Conservation (phyloP, 164 flowering plant species). For the Vitis rotundifolia region DNA sequence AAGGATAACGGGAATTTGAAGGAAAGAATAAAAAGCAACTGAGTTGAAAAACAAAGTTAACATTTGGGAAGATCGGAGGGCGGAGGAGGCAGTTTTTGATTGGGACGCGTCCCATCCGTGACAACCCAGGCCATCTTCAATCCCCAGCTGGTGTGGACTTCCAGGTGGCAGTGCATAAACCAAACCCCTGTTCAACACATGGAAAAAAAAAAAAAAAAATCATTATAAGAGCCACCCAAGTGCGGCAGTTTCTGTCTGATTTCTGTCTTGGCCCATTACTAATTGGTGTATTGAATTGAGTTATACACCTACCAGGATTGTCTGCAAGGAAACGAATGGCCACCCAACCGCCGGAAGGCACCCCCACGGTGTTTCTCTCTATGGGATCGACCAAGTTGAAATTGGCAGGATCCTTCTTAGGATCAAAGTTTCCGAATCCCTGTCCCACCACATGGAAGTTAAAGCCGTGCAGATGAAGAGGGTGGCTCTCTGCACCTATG, state of each 20-base stretch:
- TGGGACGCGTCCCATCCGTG: slow-evolving; percentile 40
- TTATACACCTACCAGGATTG: slow-evolving; percentile 51
- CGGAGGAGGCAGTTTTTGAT: slow-evolving; percentile 57
- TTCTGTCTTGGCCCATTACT: too few relatives aligned
- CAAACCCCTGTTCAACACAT: slow-evolving; percentile 40
- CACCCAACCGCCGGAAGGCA: slow-evolving; percentile 53
- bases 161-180: slow-evolving; percentile 73
- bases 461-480: slow-evolving; percentile 74
- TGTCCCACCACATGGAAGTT: slow-evolving; percentile 71
- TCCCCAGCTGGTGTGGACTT: slow-evolving; percentile 66
- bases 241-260: too few relatives aligned
- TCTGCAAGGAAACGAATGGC: slow-evolving; percentile 55
- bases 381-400: slow-evolving; percentile 63
- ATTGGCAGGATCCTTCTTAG: slow-evolving; percentile 44
- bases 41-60: slow-evolving; percentile 13
- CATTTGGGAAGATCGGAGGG: slow-evolving; percentile 65
- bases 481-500: slow-evolving; percentile 63
- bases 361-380: slow-evolving; percentile 58
- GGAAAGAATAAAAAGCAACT: too few relatives aligned
- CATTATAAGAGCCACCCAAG: too few relatives aligned
- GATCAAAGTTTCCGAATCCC: slow-evolving; percentile 66
- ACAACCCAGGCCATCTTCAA: slow-evolving; percentile 63
- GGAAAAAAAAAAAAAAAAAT: too few relatives aligned
- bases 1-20: too few relatives aligned
- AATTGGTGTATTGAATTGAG: too few relatives aligned